Base-by-base conservation (phyloP, 2,329 filamentous ascomycete species). In the Hypoxylon sp. region DNA sequence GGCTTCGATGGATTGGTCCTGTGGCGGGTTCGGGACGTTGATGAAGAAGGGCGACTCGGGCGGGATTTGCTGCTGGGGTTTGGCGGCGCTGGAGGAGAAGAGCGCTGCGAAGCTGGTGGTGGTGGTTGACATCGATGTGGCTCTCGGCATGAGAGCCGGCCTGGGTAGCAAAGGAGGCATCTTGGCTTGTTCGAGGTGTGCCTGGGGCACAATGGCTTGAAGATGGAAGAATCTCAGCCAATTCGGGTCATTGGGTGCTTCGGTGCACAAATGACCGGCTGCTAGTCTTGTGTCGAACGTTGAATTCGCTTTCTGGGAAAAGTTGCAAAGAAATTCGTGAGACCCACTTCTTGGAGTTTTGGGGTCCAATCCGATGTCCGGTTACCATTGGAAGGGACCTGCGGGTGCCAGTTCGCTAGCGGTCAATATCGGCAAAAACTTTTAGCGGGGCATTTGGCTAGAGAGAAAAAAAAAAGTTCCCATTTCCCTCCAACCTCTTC, bases 41-140 rank as follows among this genome's bases (percentile, higher is more conserved):
- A 98, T 92, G 84, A 92, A 98, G 71, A 88, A 87, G 51, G 96
- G 95, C 37, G 94, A 97, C 79, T 98, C 93, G 53, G 96, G 95
- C 17, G 91, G 91, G 70, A 94, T 92, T 31, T 48, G 55, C 37
- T 63, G 58, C 51, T 84, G 82, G 53, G 76, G 77, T 63, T 75
- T 73, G n/a, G 78, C 48, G 17, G 82, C 53, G 15, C 84, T 83
- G 69, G 82, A 81, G 75, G 86, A 87, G 61, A 81, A 64, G 60
- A 67, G 56, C 50, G 42, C 47, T 71, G 81, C 79, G 56, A 77
- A 70, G 24, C 74, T 67, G 65, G 73, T 69, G 62, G 68, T 68
- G 71, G 77, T 67, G 74, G 68, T 42, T 57, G 69, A 60, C 62
- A 79, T 37, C 58, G 68, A 35, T 42, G 51, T 19, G 6, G 50